Evolutionary conservation across 305 asterid species (phyloP).

Genomic region (Solanum hybrid): DNA sequence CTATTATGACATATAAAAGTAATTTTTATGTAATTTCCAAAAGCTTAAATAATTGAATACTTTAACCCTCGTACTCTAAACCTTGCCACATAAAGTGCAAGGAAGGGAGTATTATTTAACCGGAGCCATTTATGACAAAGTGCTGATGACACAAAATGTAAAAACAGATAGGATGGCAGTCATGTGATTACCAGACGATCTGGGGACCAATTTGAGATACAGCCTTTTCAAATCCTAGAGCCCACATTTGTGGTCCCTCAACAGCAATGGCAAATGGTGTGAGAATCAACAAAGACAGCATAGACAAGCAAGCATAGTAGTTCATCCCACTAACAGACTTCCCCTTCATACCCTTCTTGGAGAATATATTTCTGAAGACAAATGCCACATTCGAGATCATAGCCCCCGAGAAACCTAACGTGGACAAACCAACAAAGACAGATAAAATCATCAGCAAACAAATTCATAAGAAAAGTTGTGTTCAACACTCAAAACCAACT

Average conservation of each 20-base stretch:
- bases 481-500: conserved; percentile 9
- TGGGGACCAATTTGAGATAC: conserved; percentile 74
- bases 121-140: neutral
- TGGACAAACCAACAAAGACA: conserved; percentile 26
- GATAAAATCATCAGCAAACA: conserved; percentile 16
- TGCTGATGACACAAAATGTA: neutral
- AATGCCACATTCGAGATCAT: conserved; percentile 86
- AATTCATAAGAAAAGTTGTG: conserved; percentile 2
- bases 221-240: conserved; percentile 55
- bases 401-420: conserved; percentile 84
- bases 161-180: conserved; percentile 6
- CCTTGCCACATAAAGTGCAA: neutral
- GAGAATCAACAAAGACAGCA: conserved; percentile 65
- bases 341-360: conserved; percentile 95
- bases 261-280: conserved; percentile 95
- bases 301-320: conserved; percentile 87
- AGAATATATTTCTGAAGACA: conserved; percentile 68
- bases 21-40: neutral
- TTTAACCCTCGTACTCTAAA: neutral
- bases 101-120: neutral
- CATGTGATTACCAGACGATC: conserved; percentile 60
- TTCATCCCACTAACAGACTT: conserved; percentile 94
- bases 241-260: conserved; percentile 95
- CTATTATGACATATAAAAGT: neutral
- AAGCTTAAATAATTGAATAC: neutral